A percentile compares a stretch with the other conserved stretches of the same genome.
Evolutionary conservation across 2,329 filamentous ascomycete species (phyloP).

Genomic region (Ophiocordyceps camponoti-floridani): DNA sequence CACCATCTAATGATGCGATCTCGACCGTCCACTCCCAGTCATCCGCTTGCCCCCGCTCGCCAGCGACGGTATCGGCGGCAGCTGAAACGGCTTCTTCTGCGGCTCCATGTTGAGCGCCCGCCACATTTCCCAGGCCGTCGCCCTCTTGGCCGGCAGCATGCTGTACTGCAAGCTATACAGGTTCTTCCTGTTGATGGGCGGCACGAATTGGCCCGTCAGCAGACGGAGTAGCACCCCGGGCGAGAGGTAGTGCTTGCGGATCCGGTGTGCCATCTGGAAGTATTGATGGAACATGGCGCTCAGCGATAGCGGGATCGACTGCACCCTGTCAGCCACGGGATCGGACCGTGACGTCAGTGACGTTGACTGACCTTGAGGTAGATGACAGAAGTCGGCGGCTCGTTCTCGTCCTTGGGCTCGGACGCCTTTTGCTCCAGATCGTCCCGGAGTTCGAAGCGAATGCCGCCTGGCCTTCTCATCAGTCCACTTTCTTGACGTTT

Average conservation of each 20-base stretch:
- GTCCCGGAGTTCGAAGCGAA: slow-evolving; percentile 79
- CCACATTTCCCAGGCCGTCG: slow-evolving; percentile 79
- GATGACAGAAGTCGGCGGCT: slow-evolving; percentile 61
- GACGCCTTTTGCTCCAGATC: slow-evolving; percentile 32
- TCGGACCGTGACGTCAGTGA: too few relatives aligned
- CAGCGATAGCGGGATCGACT: slow-evolving; percentile 80
- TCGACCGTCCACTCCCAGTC: slow-evolving; percentile 10
- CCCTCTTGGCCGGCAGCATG: slow-evolving; percentile 75
- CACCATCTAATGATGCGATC: slow-evolving; percentile 4
- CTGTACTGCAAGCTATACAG: slow-evolving; percentile 95
- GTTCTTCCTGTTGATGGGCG: slow-evolving; percentile 85
- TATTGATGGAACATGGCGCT: slow-evolving; percentile 96
- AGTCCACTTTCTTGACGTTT: neutral
- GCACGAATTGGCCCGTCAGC: slow-evolving; percentile 78
- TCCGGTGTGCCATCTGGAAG: slow-evolving; percentile 80
- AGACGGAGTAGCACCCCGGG: slow-evolving; percentile 77
- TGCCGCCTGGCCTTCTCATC: slow-evolving; percentile 28
- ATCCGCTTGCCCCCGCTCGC: slow-evolving; percentile 13
- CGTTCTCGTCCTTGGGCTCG: slow-evolving; percentile 10
- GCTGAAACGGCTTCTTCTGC: slow-evolving; percentile 23
- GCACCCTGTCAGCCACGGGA: neutral
- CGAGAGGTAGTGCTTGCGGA: slow-evolving; percentile 88
- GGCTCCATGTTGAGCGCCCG: slow-evolving; percentile 38
- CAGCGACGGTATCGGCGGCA: slow-evolving; percentile 15
- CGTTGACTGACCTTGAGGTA: slow-evolving; percentile 50